Percentiles rank a stretch among this genome's conserved stretches.
Conservation (phyloP, 352 stramenopile genomes). For the Hyaloperonospora arabidopsidis region DNA sequence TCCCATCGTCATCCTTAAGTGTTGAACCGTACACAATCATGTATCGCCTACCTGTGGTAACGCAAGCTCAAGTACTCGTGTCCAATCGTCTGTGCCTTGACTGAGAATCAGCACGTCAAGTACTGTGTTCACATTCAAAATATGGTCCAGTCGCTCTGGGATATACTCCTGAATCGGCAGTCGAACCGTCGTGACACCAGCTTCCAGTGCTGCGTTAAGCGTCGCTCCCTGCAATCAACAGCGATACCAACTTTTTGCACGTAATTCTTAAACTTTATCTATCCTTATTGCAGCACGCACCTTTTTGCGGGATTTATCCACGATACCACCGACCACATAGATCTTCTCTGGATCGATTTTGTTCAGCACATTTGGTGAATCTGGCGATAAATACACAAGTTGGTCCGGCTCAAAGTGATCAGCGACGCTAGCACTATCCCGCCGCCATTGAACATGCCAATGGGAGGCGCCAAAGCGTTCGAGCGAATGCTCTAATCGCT, state of each 20-base stretch:
- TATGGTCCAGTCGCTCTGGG: constrained; percentile 58
- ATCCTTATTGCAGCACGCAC: constrained; percentile 9
- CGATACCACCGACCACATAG: constrained; percentile 77
- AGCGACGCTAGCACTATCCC: constrained; percentile 21
- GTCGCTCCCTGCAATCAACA: constrained; percentile 36
- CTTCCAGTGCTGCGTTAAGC: constrained; percentile 37
- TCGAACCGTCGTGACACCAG: constrained; percentile 46
- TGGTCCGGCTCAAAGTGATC: constrained; percentile 30
- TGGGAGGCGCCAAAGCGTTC: constrained; percentile 52
- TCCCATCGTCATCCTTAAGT: background rate
- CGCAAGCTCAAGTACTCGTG: constrained; percentile 32
- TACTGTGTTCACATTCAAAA: constrained; percentile 78
- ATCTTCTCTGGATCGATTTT: constrained; percentile 55
- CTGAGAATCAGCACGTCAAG: constrained; percentile 62
- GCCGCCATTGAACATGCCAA: constrained; percentile 56
- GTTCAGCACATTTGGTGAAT: constrained; percentile 56
- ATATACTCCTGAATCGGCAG: constrained; percentile 72
- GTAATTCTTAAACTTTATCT: background rate
- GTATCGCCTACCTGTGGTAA: constrained; percentile 40
- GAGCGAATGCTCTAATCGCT: constrained; percentile 38
- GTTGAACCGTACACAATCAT: constrained; percentile 1
- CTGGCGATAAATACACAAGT: constrained; percentile 71
- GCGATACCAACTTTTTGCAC: background rate
- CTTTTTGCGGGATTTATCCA: constrained; percentile 74
- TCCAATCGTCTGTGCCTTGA: constrained; percentile 41